phyloP scores from a whole-genome alignment of 2,329 filamentous ascomycete genomes.

The Dichotomopilus funicola region DNA sequence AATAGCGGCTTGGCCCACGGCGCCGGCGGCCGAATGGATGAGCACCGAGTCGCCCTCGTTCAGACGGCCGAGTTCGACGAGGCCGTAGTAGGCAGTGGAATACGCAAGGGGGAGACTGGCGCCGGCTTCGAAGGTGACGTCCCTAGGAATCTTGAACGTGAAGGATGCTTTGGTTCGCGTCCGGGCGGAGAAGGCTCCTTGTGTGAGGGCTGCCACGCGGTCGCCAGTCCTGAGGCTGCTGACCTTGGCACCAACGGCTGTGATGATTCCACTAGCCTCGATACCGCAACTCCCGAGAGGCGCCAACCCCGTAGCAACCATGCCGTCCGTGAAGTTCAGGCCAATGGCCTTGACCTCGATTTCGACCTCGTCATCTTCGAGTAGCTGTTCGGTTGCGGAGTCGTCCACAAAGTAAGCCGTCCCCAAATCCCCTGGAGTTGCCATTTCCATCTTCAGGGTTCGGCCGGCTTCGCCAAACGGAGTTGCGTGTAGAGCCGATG shows the following conservation, averaged over 20 bases:
- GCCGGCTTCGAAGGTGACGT: conserved; percentile 32
- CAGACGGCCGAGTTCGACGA: conserved; percentile 35
- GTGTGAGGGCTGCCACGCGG: conserved; percentile 31
- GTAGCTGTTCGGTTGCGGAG: conserved; percentile 21
- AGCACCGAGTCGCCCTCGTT: conserved; percentile 34
- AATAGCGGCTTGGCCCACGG: conserved; percentile 36
- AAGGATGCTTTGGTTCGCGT: conserved; percentile 26
- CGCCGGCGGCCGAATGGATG: conserved; percentile 35
- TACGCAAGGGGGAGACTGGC: conserved; percentile 37
- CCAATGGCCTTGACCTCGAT: conserved; percentile 38
- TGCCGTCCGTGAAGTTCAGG: conserved; percentile 42
- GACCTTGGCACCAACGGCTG: conserved; percentile 22
- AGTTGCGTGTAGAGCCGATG: conserved; percentile 31
- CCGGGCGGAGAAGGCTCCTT: conserved; percentile 31
- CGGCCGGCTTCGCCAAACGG: conserved; percentile 35
- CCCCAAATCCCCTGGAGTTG: conserved; percentile 33
- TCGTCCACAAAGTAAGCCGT: conserved; percentile 37
- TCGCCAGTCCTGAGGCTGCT: conserved; percentile 29
- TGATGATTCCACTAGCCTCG: conserved; percentile 36
- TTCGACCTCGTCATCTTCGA: conserved; percentile 35
- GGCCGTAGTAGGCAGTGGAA: conserved; percentile 35
- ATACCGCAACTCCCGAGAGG: conserved; percentile 31
- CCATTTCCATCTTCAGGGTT: conserved; percentile 34
- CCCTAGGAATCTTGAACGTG: conserved; percentile 33
- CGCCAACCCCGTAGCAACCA: conserved; percentile 37